Evolutionary conservation across 257 asterid species (phyloP), one percentile per base, ranked within the genome.

Genomic region (Ajuga chamaepitys): DNA sequence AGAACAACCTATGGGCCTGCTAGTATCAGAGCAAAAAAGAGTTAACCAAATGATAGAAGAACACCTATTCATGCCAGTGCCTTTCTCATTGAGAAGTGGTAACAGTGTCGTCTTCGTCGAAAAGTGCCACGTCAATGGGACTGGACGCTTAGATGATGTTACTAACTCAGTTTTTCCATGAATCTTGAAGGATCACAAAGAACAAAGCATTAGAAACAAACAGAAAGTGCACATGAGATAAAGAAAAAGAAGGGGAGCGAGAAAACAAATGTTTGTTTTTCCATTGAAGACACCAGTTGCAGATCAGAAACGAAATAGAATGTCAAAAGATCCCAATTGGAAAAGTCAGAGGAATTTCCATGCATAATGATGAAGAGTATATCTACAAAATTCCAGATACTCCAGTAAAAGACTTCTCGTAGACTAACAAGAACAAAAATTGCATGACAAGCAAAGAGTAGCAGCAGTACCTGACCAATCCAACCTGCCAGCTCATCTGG

Each of bases 401-500:
- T 67, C 64, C 53, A 13, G 16, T 18, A 38, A 42, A 53, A 54
- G 40, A 9, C 9, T 16, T 68, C 12, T 10, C 16, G 44, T 55
- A 38, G 54, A 53, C 56, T 18, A 34, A 42, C 58, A 5, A 66
- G 71, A 66, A 61, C 47, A 59, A 66, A 62, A 76, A 46, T 17
- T 66, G 76, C 34, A 58, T 55, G 54, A 61, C 48, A 42, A 20
- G 50, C 50, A 45, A 74, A 59, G 64, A 62, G 68, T 59, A 58
- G 77, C 54, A 66, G 80, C 28, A 71, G 70, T 88, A 94, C 99
- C 96, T 94, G 95, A 73, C 95, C 89, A 74, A 94, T 90, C 99
- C 99, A 94, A 77, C 99, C 97, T 46, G 95, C 94, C 87, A 94
- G 75, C 88, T 94, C 99, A 77, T 94, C 96, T 47, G 97, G 91